Evolutionary conservation across 192 early-diverging fungal genomes (phyloP), one percentile per base, ranked within the genome.

Genomic region (Radiomyces spectabilis): DNA sequence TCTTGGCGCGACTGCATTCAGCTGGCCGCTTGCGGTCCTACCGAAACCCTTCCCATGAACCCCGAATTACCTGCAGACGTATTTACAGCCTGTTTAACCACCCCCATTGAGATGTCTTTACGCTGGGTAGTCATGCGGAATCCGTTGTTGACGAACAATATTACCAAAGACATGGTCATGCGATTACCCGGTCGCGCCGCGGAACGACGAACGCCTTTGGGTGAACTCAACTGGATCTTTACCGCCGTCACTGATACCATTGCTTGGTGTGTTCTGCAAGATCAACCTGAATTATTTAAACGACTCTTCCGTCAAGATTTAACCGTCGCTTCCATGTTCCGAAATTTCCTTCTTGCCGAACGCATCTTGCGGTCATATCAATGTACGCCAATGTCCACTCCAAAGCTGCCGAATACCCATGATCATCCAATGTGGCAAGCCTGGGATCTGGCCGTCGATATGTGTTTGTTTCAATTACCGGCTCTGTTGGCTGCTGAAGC

Each of bases 151-250:
- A 66, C 77, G 3, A 69, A 77, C 22, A 81, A 84, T 44, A 75
- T 95, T 34, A 91, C 87, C 0, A 72, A 84, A n/a, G 88, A 92
- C 16, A 91, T 96, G 85, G 89, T 95, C 25, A 73, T 80, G 39
- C 79, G 85, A 48, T 74, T 93, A 18, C 94, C 94, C 2, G 96
- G 96, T 27, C 72, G 85, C 25, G 71, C 91, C 24, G 87, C 87
- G 62, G 94, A 96, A 55, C 83, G 96, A 30, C 80, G 92, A 15
- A 94, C 96, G 15, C 92, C 96, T 0, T 74, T 97, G 12, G 96
- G 96, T 39, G 96, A 99, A 73, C 78, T 99, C 49, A 97, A 97
- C 59, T 99, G 96, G 96, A 95, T 99, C 15, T 96, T 99, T 61
- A 97, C 94, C 4, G 86, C 96, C 22, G 90, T 99, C 40, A 99